Conservation (phyloP, 257 asterid genomes). For the Solanum corneliomulleri region DNA sequence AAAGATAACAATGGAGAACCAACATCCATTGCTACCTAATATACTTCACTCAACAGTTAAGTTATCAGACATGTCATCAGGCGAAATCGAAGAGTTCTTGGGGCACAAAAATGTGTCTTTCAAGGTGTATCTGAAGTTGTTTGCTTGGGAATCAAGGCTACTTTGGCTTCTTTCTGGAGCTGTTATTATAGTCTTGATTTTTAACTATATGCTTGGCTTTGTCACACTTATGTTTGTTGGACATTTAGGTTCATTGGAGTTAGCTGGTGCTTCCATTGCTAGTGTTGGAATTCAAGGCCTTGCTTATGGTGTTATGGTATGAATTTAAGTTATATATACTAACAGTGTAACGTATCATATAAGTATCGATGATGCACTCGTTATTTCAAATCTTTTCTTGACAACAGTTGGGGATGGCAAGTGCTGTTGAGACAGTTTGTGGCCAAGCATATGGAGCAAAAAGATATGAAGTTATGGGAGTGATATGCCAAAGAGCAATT, state of each 20-base stretch:
- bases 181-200: conserved; percentile 10
- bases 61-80: conserved; percentile 5
- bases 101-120: neutral
- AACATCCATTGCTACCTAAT: conserved; percentile 6
- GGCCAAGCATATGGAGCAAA: conserved; percentile 26
- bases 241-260: conserved; percentile 16
- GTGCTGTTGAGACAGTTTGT: conserved; percentile 27
- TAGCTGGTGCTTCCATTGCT: conserved; percentile 22
- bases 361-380: neutral
- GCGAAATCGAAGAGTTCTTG: conserved; percentile 6
- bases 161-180: conserved; percentile 20
- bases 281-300: conserved; percentile 24
- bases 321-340: neutral
- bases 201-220: conserved; percentile 13
- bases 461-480: conserved; percentile 18
- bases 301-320: conserved; percentile 27
- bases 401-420: conserved; percentile 21
- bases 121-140: conserved; percentile 10
- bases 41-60: neutral
- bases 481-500: conserved; percentile 21
- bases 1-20: neutral
- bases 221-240: conserved; percentile 15
- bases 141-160: conserved; percentile 21
- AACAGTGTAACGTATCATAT: neutral
- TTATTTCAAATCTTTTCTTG: neutral